phyloP scores from a whole-genome alignment of 768 basidiomycete species.

The Tricholoma sp. region DNA sequence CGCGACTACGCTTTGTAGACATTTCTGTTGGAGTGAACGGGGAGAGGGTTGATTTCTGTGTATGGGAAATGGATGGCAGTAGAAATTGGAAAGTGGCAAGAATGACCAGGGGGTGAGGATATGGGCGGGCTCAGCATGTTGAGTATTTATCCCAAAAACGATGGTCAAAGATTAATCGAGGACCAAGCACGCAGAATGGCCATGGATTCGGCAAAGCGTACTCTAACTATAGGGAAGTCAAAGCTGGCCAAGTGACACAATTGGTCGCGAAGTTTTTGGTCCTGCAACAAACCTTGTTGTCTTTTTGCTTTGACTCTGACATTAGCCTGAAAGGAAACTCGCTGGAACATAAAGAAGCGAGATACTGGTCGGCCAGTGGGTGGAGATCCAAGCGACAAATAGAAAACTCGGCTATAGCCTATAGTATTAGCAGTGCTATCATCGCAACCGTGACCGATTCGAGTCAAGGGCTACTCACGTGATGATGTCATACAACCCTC shows the following conservation, averaged over 20 bases:
- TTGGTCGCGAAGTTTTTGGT: not conserved
- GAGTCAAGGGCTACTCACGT: too few species aligned
- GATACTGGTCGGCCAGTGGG: too few species aligned
- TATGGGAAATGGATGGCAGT: not conserved
- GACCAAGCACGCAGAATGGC: not conserved
- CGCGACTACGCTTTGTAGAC: not conserved
- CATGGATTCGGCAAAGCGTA: not conserved
- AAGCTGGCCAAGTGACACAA: not conserved
- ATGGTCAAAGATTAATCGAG: not conserved
- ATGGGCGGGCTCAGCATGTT: not conserved
- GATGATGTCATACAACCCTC: too few species aligned
- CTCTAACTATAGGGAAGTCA: not conserved
- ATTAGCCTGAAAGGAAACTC: too few species aligned
- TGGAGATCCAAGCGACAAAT: too few species aligned
- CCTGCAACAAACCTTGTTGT: not conserved
- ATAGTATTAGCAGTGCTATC: too few species aligned
- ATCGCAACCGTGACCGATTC: too few species aligned
- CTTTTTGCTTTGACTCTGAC: not conserved
- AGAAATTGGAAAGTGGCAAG: not conserved
- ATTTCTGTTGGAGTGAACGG: not conserved
- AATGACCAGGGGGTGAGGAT: not conserved
- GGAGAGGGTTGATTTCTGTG: not conserved
- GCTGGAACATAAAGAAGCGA: too few species aligned
- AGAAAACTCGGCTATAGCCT: too few species aligned
- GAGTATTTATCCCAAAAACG: not conserved